Conservation (phyloP, 129 eudicot species). For the Rutidosis leptorrhynchoides region DNA sequence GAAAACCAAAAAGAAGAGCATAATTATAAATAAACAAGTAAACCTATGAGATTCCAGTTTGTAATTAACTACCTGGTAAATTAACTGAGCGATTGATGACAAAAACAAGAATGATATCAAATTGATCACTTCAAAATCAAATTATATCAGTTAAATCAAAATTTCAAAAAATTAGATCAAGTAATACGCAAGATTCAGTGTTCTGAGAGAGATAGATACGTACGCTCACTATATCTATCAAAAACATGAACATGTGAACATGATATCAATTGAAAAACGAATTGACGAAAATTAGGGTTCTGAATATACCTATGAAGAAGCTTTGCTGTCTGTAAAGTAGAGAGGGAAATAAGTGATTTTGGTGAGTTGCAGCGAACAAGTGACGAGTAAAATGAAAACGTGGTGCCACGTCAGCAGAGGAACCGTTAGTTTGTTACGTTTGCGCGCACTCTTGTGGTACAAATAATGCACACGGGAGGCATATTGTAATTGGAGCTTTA, state of each 20-base stretch:
- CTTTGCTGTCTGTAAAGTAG: slow-evolving; percentile 8
- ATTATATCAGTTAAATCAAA: slow-evolving; percentile 31
- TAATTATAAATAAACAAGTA: not conserved
- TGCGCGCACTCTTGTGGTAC: slow-evolving; percentile 18
- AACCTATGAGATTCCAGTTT: slow-evolving; percentile 6
- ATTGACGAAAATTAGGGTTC: slow-evolving; percentile 21
- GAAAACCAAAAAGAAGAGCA: slow-evolving; percentile 20
- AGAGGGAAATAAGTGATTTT: slow-evolving; percentile 4
- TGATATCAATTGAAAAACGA: slow-evolving; percentile 10
- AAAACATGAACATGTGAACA: not conserved
- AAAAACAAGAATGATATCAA: slow-evolving; percentile 37
- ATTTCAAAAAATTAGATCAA: slow-evolving; percentile 17
- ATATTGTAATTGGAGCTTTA: slow-evolving; percentile 1
- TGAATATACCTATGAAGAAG: slow-evolving; percentile 26
- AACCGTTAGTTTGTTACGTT: too few species aligned
- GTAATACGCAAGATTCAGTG: not conserved
- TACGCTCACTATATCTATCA: slow-evolving; percentile 1
- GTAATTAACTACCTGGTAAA: not conserved
- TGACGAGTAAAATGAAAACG: too few species aligned
- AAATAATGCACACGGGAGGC: not conserved
- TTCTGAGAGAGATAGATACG: not conserved
- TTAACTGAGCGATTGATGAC: slow-evolving; percentile 17
- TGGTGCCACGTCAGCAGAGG: too few species aligned
- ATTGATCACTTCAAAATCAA: slow-evolving; percentile 20
- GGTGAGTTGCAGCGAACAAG: slow-evolving; percentile 21